Base-by-base conservation (phyloP, 1,284 basidiomycete species). In the Irpex lacteus region DNA sequence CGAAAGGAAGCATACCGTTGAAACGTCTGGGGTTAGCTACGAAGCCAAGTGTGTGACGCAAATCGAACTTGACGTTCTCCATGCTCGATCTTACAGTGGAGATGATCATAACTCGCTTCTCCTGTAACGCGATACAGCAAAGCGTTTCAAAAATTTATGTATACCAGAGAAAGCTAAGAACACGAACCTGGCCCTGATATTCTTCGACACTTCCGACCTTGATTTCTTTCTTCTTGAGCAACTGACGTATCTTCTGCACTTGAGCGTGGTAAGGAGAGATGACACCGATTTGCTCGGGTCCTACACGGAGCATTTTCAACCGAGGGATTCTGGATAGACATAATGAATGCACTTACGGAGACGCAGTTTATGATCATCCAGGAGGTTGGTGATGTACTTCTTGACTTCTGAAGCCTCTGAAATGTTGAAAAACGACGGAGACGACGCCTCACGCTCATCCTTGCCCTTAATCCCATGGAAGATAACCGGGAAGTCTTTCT, bases 181-280 rank as follows among this genome's bases (percentile, higher is more conserved):
- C 36, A 61, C 77, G 44, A 63, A 85, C 86, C 74, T 87, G 85
- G 5, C 87, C 87, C 72, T 89, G 87, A 73, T 88, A 89, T 64
- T 87, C 84, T 71, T 89, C 87, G 1, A 87, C 85, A 62, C 81
- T 85, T n/a, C 85, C 87, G 18, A 88, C 83, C 63, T 85, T 87
- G 66, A 86, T 77, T 4, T 75, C 79, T 60, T 70, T 77, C 70
- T 54, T 63, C 57, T 67, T 74, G 60, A 72, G 54, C 76, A 70
- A 44, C 71, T 67, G 55, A 49, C 73, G 66, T 52, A 88, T 84
- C 70, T 86, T 87, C 63, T 76, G 76, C 49, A 81, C 77, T 68
- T 89, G 87, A 1, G 85, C 84, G 70, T 85, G 81, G 67, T 88
- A 89, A 0, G 87, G 86, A 1, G 86, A 77, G 47, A 89, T 88